These are phyloP conservation scores for Penicillium samsonianum DNA, from an alignment of 495 filamentous ascomycete species.

Conservation along the genomic window DNA sequence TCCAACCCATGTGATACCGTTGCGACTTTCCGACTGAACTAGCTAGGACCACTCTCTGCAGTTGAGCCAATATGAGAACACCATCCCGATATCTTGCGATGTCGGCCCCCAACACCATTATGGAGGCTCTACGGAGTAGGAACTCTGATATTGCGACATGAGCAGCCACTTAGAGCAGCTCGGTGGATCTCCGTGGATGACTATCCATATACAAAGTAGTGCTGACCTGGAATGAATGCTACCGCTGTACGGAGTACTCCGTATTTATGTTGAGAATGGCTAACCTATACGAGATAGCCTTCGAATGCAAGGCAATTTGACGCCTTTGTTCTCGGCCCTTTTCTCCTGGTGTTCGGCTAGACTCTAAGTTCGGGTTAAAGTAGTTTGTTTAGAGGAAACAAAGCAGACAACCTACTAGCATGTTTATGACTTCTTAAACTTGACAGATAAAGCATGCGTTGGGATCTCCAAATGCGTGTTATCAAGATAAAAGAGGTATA, in stretches of 20 bases:
- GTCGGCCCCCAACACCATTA: neutral
- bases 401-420: neutral
- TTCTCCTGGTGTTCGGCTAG: neutral
- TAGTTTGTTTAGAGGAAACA: neutral
- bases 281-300: neutral
- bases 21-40: neutral
- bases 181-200: conserved; percentile 1
- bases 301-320: neutral
- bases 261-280: neutral
- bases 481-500: no score
- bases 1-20: neutral
- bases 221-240: neutral
- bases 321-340: neutral
- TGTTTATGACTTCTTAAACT: no score
- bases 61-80: neutral
- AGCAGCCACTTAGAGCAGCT: neutral
- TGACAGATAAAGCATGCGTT: no score
- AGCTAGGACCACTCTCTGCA: neutral
- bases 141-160: conserved; percentile 2
- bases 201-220: neutral
- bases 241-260: no score
- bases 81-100: conserved; percentile 2
- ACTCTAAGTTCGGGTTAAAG: neutral
- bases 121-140: neutral
- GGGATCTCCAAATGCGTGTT: no score